A percentile compares a stretch with the other conserved stretches of the same genome.
phyloP scores from a whole-genome alignment of 2,329 filamentous ascomycete genomes.

The Penicillium oxalicum region DNA sequence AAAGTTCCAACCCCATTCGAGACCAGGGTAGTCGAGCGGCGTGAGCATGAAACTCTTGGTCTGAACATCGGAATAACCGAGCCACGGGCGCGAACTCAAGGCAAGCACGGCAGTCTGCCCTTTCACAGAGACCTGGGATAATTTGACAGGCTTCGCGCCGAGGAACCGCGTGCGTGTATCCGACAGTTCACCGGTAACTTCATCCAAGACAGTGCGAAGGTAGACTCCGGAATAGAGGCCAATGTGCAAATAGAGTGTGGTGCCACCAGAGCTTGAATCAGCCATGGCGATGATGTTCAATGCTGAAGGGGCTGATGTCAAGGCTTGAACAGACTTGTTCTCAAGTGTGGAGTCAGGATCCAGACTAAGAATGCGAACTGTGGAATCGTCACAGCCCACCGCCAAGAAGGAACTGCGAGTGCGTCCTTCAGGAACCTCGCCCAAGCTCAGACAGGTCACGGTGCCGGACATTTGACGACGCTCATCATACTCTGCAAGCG shows the following conservation, averaged over 20 bases:
- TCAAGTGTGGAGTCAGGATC: conserved; percentile 87
- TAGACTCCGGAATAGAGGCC: conserved; percentile 95
- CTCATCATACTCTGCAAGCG: conserved; percentile 88
- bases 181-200: conserved; percentile 89
- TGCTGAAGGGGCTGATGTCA: conserved; percentile 83
- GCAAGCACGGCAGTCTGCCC: conserved; percentile 79
- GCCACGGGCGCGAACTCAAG: conserved; percentile 88
- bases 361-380: conserved; percentile 84
- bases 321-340: conserved; percentile 87
- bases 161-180: conserved; percentile 93
- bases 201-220: conserved; percentile 87
- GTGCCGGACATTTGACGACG: conserved; percentile 93
- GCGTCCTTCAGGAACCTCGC: conserved; percentile 84
- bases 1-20: conserved; percentile 96
- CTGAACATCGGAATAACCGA: conserved; percentile 85
- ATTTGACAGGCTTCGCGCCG: conserved; percentile 79
- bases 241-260: conserved; percentile 89
- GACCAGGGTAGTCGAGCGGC: conserved; percentile 76
- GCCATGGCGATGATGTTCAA: conserved; percentile 92
- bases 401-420: conserved; percentile 87
- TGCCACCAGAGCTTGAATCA: conserved; percentile 82
- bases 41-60: conserved; percentile 87
- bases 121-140: conserved; percentile 87
- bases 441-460: conserved; percentile 89
- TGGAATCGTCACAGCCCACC: conserved; percentile 94